Percentiles rank a stretch among this genome's conserved stretches.
Evolutionary conservation across 768 basidiomycete genomes (phyloP).

Genomic region (Tricholoma flavovirens): DNA sequence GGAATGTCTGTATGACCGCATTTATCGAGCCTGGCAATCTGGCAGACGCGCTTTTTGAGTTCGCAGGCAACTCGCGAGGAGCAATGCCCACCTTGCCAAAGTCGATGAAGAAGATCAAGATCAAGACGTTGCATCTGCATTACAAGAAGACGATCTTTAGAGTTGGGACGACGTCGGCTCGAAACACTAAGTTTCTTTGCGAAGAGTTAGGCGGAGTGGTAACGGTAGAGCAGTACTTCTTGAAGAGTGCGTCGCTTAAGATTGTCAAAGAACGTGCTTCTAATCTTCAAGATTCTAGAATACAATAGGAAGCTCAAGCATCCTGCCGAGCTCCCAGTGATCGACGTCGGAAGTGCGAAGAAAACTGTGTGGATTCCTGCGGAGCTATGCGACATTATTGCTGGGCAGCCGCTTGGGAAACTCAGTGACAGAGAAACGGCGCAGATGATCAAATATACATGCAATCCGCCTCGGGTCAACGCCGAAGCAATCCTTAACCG

Average conservation of each 20-base stretch:
- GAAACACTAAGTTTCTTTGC: conserved; percentile 40
- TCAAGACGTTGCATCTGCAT: conserved; percentile 51
- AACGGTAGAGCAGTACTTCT: conserved; percentile 61
- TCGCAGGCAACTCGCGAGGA: conserved; percentile 35
- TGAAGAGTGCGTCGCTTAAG: conserved; percentile 40
- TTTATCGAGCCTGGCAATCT: conserved; percentile 58
- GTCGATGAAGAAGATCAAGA: conserved; percentile 49
- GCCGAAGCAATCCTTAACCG: conserved; percentile 49
- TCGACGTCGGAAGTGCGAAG: conserved; percentile 37
- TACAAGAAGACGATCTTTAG: conserved; percentile 46
- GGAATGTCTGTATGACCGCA: conserved; percentile 52
- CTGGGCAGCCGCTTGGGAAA: conserved; percentile 55
- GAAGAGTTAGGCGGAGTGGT: conserved; percentile 47
- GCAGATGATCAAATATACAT: conserved; percentile 67
- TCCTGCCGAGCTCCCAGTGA: conserved; percentile 44
- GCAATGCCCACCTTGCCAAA: conserved; percentile 41
- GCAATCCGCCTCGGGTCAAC: conserved; percentile 55
- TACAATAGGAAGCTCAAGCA: conserved; percentile 46
- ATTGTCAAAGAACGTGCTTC: background rate
- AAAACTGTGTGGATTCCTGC: conserved; percentile 47
- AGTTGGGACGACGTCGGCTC: conserved; percentile 32
- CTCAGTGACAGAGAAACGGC: conserved; percentile 58
- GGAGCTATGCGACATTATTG: conserved; percentile 62
- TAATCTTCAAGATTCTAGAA: conserved; percentile 31
- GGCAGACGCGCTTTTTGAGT: conserved; percentile 49